Evolutionary conservation across 2,329 filamentous ascomycete genomes (phyloP), one percentile per base, ranked within the genome.

Genomic region (Colletotrichum sp.): DNA sequence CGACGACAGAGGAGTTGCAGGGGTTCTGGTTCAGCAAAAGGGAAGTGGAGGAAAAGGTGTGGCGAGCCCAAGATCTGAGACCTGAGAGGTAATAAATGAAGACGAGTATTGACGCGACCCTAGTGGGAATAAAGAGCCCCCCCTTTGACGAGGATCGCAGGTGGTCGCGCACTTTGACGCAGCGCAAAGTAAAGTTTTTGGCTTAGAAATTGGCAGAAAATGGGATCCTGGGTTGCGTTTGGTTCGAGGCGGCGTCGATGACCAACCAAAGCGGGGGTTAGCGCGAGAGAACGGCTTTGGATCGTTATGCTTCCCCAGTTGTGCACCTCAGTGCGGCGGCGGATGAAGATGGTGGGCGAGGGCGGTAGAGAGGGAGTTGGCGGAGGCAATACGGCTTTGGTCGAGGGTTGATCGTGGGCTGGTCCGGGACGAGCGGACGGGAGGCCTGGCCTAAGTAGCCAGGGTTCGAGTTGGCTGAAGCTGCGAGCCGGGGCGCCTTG

Each of bases 391-490:
- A 21, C n/a, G 63, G 18, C 43, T 52, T 18, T 15, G 36, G 36
- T 39, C n/a, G 61, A 72, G 48, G 64, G 43, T 65, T 68, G 70
- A 73, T 73, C 64, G 70, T 67, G 59, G 70, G 32, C 21, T 69
- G 70, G 59, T 59, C 69, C 73, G 73, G 73, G 73, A 75, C 52
- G 73, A 15, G 73, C 73, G 73, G 73, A 68, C 73, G 73, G 70
- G 70, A 75, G 68, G 67, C 67, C 67, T 71, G 68, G 59, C 39
- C 48, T 52, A 36, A 59, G 48, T 57, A 32, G 30, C 48, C 30
- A 72, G 55, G 64, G 73, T 73, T 70, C 26, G 36, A 34, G 21
- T 55, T 65, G 68, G n/a, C 8, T 15, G 39, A 73, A 24, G 36
- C 43, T 67, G 64, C 21, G 63, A 64, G 70, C 63, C 39, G 36